Conservation (phyloP, 2,329 filamentous ascomycete genomes). For the Diaporthe sp. region DNA sequence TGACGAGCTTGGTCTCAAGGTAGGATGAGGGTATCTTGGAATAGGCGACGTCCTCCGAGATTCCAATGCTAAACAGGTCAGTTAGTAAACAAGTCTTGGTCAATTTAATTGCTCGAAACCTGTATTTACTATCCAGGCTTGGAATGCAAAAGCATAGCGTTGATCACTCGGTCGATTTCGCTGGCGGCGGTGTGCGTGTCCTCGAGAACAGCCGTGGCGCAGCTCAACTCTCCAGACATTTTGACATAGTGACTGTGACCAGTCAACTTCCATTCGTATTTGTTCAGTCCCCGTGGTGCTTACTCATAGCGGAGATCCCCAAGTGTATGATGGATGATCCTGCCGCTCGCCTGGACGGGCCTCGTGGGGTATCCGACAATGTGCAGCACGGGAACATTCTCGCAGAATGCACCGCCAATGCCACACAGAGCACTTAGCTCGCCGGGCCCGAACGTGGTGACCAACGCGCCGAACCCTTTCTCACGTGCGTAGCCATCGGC, state of each 20-base stretch:
- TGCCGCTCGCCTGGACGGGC: constrained; percentile 45
- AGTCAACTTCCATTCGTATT: neutral
- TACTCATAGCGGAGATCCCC: constrained; percentile 65
- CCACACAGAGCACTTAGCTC: constrained; percentile 69
- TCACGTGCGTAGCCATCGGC: constrained; percentile 73
- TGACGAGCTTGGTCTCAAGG: constrained; percentile 10
- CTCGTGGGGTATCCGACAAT: constrained; percentile 57
- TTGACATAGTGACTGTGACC: constrained; percentile 68
- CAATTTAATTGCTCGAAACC: neutral
- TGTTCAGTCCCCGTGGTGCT: no score
- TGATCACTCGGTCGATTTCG: constrained; percentile 73
- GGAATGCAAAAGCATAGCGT: constrained; percentile 52
- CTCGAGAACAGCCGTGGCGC: constrained; percentile 68
- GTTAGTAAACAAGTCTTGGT: neutral
- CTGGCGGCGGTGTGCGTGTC: constrained; percentile 67
- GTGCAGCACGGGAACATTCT: constrained; percentile 68
- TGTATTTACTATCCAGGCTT: constrained; percentile 26
- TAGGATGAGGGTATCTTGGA: constrained; percentile 34
- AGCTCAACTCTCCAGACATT: constrained; percentile 72
- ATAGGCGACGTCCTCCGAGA: constrained; percentile 40
- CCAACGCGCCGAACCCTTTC: constrained; percentile 67
- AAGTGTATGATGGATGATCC: constrained; percentile 65
- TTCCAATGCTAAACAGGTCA: constrained; percentile 23
- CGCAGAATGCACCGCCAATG: constrained; percentile 69
- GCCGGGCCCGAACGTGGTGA: constrained; percentile 73